These are phyloP conservation scores for Verticillium dahliae DNA, from an alignment of 2,329 filamentous ascomycete genomes.

Conservation along the genomic window DNA sequence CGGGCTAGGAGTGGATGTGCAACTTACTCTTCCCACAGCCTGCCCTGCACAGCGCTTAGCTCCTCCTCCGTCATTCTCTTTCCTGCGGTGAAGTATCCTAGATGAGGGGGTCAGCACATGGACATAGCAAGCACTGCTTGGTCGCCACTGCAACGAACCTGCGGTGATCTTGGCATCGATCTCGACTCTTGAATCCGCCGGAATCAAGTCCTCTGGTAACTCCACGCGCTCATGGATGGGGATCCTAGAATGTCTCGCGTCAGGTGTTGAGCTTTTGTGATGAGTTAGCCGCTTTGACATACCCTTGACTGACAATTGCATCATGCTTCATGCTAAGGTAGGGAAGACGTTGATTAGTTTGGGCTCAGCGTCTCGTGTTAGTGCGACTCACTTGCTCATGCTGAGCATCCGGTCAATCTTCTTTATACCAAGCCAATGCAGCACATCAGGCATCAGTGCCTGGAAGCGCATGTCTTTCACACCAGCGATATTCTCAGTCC, in stretches of 20 bases:
- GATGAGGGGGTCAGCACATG: not conserved
- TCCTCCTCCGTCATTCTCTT: conserved; percentile 86
- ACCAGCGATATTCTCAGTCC: conserved; percentile 96
- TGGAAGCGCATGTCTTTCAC: conserved; percentile 98
- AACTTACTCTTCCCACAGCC: conserved; percentile 78
- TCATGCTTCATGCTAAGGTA: conserved; percentile 75
- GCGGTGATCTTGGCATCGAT: conserved; percentile 98
- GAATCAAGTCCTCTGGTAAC: conserved; percentile 89
- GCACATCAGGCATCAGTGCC: conserved; percentile 93
- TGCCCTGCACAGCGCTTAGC: conserved; percentile 76
- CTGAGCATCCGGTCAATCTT: conserved; percentile 98
- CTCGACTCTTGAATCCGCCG: conserved; percentile 91
- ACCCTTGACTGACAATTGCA: conserved; percentile 78
- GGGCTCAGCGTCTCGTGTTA: not conserved
- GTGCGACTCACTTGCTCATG: conserved; percentile 77
- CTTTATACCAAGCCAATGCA: conserved; percentile 96
- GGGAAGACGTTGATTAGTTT: not conserved
- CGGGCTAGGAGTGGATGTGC: not conserved
- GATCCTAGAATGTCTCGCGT: conserved; percentile 42
- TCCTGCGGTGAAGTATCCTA: conserved; percentile 76
- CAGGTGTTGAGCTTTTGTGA: conserved; percentile 12
- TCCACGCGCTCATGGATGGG: conserved; percentile 86
- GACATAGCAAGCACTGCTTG: not conserved
- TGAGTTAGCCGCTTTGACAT: conserved; percentile 18
- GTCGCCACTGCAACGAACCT: conserved; percentile 45